Percentiles rank a stretch among this genome's conserved stretches.
These are phyloP conservation scores for Daedalea quercina DNA, from an alignment of 768 basidiomycete genomes.

Conservation along the genomic window DNA sequence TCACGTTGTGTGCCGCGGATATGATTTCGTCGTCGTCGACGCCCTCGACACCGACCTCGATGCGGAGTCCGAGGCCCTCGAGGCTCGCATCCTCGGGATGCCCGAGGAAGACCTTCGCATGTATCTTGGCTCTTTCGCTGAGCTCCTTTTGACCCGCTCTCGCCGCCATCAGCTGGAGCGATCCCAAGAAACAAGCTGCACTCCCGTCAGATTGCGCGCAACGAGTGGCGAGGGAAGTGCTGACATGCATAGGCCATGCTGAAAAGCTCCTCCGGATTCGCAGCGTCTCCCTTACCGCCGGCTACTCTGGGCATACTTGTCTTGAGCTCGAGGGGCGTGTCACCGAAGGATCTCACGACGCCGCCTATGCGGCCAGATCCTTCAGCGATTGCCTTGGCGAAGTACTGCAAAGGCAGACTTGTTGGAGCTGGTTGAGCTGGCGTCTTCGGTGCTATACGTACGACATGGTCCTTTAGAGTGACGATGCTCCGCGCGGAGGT, in stretches of 20 bases:
- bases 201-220: background rate
- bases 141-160: conserved; percentile 48
- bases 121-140: conserved; percentile 53
- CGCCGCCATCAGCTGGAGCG: conserved; percentile 53
- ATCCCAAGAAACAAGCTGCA: conserved; percentile 67
- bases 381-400: conserved; percentile 54
- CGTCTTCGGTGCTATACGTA: conserved; percentile 5
- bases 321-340: conserved; percentile 24
- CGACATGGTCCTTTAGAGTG: conserved; percentile 21
- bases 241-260: conserved; percentile 29
- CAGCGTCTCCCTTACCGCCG: conserved; percentile 30
- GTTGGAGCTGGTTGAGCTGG: too few relatives aligned
- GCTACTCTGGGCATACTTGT: conserved; percentile 25
- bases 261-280: conserved; percentile 35
- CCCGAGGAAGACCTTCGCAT: conserved; percentile 59
- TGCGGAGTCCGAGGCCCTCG: conserved; percentile 27
- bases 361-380: conserved; percentile 60
- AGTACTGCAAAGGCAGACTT: conserved; percentile 39
- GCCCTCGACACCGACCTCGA: conserved; percentile 27
- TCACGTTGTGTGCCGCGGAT: conserved; percentile 26
- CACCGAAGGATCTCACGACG: conserved; percentile 26
- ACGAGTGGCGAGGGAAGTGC: conserved; percentile 1
- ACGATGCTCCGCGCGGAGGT: conserved; percentile 12
- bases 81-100: conserved; percentile 36
- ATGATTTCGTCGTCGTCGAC: conserved; percentile 26